Base-by-base conservation (phyloP, 2,329 filamentous ascomycete genomes). In the Dryadomyces quercus-mongolicae region DNA sequence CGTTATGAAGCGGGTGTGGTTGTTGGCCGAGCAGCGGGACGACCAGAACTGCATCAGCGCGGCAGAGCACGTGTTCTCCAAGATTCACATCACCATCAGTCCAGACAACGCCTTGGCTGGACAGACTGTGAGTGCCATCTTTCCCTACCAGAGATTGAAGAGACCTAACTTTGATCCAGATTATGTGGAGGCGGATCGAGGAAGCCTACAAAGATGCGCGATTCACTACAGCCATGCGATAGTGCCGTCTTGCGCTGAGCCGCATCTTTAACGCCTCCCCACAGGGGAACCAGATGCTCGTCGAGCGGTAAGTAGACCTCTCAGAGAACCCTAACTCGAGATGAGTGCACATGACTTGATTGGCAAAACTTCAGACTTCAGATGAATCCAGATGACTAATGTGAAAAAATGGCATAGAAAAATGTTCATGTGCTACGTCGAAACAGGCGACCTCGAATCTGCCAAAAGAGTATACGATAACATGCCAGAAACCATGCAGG, bases 111-210 rank as follows among this genome's bases (percentile, higher is more conserved):
- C 86, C 13, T 79, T 82, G 58, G 83, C 84, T 38, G 78, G 79
- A 7, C 84, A 88, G 60, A 85, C 81, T 38, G 82, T 86, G 63
- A 60, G 77, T 66, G 36, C 36, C 15, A 13, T 40, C 10, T 40
- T 40, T 40, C 10, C 36, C 15, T 40, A 4, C 36, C 8, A 5
- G 21, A 12, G 46, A 18, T 48, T 2, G 5, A 31, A 8, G 10
- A 34, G 6, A 49, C 38, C 10, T 51, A 20, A 44, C 38, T 42
- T 42, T 44, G 8, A 8, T n/a, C 16, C 56, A 92, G 86, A 67
- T 95, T 3, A 69, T 95, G 3, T 96, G 90, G 89, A 93, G 89
- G 67, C 78, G 76, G 25, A 73, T 87, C n/a, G 85, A 90, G 52
- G 67, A 72, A 1, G 71, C 73, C 15, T 81, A 79, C 57, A 68